Evolutionary conservation across 495 filamentous ascomycete genomes (phyloP), one percentile per base, ranked within the genome.

Genomic region (Jackrogersella minutella): DNA sequence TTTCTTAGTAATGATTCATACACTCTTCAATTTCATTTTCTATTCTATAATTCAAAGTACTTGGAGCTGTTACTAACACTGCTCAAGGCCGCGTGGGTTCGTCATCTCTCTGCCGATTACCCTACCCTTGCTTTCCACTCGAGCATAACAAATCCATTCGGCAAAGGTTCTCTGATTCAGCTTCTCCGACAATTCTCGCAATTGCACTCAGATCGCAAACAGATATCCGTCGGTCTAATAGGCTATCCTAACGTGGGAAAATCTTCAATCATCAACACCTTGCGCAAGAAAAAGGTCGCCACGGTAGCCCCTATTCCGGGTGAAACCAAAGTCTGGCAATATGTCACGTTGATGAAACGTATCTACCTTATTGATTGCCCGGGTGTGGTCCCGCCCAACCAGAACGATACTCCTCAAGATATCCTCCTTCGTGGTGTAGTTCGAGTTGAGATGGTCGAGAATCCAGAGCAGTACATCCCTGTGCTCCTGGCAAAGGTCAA

Each of bases 1-100:
- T 80, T 90, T 97, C 95, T 96, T 98, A 99, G 94, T 97, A 89
- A 91, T 89, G 92, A 90, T 89, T 90, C 93, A 96, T 86, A 99
- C 94, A 99, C 91, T 9, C 17, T 7, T 21, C 16, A 19, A 69
- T 17, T 58, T 64, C 54, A 19, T 21, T 70, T 19, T 37, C n/a
- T 60, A 30, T 44, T 51, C 41, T 51, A 24, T 39, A 34, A 13
- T 50, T 55, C 47, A 9, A 9, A 26, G 16, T 14, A 39, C 7
- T 37, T 58, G n/a, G 37, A 54, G 22, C 51, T 6, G 3, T 39
- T 39, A 44, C 72, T 76, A 49, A 77, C 61, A 49, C 14, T 34
- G 26, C 28, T 52, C 70, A 70, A 97, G 93, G 93, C 93, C 66
- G 84, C 87, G 40, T 96, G 93, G 93, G 91, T 96, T 49, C 85